phyloP scores from a whole-genome alignment of 148 eudicot genomes.

The Persicaria tinctoria region DNA sequence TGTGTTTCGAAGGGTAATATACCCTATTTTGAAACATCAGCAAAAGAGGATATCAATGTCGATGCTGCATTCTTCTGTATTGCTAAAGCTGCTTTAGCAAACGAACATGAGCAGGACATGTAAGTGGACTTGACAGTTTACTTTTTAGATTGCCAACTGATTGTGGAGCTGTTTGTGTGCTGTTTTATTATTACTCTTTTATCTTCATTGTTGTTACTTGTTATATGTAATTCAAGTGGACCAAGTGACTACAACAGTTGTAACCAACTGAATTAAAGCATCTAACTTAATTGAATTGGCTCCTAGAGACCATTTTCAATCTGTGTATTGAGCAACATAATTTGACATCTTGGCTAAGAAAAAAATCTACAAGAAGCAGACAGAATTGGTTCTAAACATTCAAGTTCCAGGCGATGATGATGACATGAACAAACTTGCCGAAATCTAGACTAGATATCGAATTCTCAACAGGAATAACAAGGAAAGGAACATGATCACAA shows the following conservation, averaged over 20 bases:
- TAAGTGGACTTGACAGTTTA: constrained; percentile 26
- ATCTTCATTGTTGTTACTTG: too few species aligned
- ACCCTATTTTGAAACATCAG: constrained; percentile 78
- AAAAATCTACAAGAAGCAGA: too few species aligned
- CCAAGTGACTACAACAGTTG: background rate
- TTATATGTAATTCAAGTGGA: background rate
- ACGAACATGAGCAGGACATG: constrained; percentile 70
- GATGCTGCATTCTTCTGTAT: constrained; percentile 65
- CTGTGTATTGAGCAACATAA: too few species aligned
- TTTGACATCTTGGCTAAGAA: too few species aligned
- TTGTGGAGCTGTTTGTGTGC: background rate
- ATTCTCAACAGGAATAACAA: background rate
- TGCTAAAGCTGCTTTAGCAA: constrained; percentile 62
- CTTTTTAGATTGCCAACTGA: background rate
- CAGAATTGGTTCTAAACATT: background rate
- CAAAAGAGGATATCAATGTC: constrained; percentile 70
- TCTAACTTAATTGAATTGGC: too few species aligned
- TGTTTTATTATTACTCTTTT: background rate
- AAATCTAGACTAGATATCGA: background rate
- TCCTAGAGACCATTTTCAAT: too few species aligned
- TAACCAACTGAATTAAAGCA: too few species aligned
- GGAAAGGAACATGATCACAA: background rate
- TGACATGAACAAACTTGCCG: background rate
- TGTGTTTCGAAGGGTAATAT: constrained; percentile 66
- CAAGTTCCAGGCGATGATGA: background rate